Conservation (phyloP, 2,329 filamentous ascomycete genomes). For the Colletotrichum liaoningense region DNA sequence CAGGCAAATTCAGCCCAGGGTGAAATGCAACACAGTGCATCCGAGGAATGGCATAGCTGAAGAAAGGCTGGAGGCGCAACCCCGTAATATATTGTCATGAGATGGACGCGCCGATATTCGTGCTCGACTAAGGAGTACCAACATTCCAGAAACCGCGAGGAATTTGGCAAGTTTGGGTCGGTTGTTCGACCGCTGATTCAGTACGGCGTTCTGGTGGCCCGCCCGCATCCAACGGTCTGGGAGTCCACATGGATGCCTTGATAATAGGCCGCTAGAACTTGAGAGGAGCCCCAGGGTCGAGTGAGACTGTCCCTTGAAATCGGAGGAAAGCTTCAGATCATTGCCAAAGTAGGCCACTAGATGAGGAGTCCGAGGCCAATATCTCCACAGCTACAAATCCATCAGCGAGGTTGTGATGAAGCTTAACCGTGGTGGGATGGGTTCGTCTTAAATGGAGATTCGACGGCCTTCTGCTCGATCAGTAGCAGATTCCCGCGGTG, state of each 20-base stretch:
- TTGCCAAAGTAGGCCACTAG: not conserved
- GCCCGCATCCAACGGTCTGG: not conserved
- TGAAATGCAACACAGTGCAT: constrained; percentile 29
- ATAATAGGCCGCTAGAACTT: not conserved
- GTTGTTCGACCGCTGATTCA: not conserved
- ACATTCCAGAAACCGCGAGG: constrained; percentile 10
- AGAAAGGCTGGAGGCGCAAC: not conserved
- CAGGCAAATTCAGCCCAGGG: constrained; percentile 19
- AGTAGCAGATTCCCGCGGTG: not conserved
- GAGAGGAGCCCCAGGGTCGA: not conserved
- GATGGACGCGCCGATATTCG: not conserved
- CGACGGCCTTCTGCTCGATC: not conserved
- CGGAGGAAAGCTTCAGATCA: not conserved
- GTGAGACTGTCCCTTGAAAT: not conserved
- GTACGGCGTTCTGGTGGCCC: not conserved
- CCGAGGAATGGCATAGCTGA: not conserved
- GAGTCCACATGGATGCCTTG: not conserved
- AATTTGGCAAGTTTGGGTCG: constrained; percentile 2
- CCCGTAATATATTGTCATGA: not conserved
- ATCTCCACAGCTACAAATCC: not conserved
- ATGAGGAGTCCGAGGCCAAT: not conserved
- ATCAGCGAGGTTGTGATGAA: constrained; percentile 20
- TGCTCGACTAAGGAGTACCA: not conserved
- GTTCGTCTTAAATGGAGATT: constrained; percentile 17
- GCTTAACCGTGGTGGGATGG: constrained; percentile 19